Conservation (phyloP, 805 yeast genomes). For the Metschnikowia orientalis region DNA sequence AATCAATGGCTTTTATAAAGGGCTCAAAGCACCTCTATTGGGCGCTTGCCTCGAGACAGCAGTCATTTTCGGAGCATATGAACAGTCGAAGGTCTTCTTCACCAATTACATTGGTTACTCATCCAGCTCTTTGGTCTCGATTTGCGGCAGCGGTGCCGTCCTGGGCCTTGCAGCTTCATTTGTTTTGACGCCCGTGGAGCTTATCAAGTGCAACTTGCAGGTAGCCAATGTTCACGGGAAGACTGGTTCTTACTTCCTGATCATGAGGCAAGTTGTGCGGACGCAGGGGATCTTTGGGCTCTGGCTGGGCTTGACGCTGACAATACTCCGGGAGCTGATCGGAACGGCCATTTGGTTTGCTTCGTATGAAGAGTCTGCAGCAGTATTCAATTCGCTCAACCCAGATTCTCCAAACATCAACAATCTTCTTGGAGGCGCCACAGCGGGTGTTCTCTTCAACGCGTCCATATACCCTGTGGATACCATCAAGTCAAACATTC, state of each 20-base stretch:
- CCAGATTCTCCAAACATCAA: conserved; percentile 38
- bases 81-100: conserved; percentile 15
- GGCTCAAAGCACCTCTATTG: conserved; percentile 73
- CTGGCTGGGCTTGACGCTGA: conserved; percentile 85
- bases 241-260: conserved; percentile 29
- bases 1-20: conserved; percentile 69
- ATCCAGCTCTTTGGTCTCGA: conserved; percentile 8
- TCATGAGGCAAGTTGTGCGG: conserved; percentile 35
- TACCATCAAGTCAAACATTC: conserved; percentile 83
- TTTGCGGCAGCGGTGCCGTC: conserved; percentile 66
- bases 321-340: conserved; percentile 75
- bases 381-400: conserved; percentile 27
- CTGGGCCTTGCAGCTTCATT: conserved; percentile 82
- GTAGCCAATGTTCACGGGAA: conserved; percentile 39
- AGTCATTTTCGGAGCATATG: conserved; percentile 66
- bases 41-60: conserved; percentile 94
- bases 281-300: conserved; percentile 64
- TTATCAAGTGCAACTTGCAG: conserved; percentile 84
- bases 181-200: conserved; percentile 86
- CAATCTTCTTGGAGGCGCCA: conserved; percentile 71
- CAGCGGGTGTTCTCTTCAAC: conserved; percentile 82
- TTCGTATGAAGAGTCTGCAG: conserved; percentile 60
- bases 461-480: conserved; percentile 83
- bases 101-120: conserved; percentile 14
- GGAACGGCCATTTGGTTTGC: conserved; percentile 97